Evolutionary conservation across 2,329 filamentous ascomycete genomes (phyloP), one percentile per base, ranked within the genome.

Genomic region (Fusarium sp.): DNA sequence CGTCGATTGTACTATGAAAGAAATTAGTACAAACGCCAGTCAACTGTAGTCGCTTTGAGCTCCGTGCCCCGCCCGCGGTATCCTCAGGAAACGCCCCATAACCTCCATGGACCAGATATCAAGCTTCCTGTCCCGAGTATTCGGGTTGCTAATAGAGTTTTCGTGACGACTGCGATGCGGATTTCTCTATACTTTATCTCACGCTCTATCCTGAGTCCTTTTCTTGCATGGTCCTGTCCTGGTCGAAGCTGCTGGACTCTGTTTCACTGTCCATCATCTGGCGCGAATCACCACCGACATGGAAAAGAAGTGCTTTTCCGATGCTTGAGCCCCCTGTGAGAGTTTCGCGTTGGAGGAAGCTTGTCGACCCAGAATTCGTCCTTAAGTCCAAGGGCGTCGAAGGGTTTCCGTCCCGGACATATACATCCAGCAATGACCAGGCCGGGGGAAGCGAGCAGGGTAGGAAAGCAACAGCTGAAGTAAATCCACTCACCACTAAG

Each of bases 401-500:
- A 24, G 30, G 30, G 45, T 58, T 41, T 28, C 53, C 13, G 20
- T 24, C 53, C 32, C 26, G 22, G 56, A 26, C 56, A 57, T 42
- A 41, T 36, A 45, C 44, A 61, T 28, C 63, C 59, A 51, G 35
- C n/a, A 38, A 38, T 36, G 30, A 18, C 35, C 45, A 24, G 30
- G 20, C 35, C 35, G 14, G 38, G 20, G 39, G 24, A 26, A 55
- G 42, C 72, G 47, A 50, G 58, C 66, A 58, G 62, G 47, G 48
- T 32, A 42, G 41, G 50, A 41, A 66, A 55, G 57, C 41, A 44
- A 54, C 69, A 50, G 53, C 44, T 50, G 20, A 68, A 50, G 57
- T 65, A 66, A 55, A 48, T 59, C 20, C 36, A 80, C 82, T 81
- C 77, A 85, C 83, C 82, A 83, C 82, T 85, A 85, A 78, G 78